A percentile compares a stretch with the other conserved stretches of the same genome.
Evolutionary conservation across 1,139 yeast genomes (phyloP).

Genomic region (Pneumocystis oryctolagi): DNA sequence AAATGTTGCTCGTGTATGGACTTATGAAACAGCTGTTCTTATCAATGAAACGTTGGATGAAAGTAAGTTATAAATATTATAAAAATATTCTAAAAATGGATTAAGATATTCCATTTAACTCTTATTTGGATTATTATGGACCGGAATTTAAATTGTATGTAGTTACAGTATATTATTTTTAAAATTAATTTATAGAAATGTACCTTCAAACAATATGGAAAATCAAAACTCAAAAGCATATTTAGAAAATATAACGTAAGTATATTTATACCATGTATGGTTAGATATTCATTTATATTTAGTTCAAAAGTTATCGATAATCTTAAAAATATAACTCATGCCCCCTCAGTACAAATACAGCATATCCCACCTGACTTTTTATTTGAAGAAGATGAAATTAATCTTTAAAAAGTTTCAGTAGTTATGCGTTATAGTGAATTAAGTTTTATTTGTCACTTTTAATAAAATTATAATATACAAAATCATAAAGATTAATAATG

Average conservation of each 20-base stretch:
- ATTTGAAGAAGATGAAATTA: neutral
- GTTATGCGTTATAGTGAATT: neutral
- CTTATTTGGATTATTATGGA: constrained; percentile 57
- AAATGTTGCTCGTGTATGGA: constrained; percentile 73
- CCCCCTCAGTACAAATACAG: constrained; percentile 10
- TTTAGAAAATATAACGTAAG: constrained; percentile 7
- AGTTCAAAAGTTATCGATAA: constrained; percentile 7
- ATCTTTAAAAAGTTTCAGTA: neutral
- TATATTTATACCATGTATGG: neutral
- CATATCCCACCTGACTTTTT: neutral
- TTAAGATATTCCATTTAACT: constrained; percentile 65
- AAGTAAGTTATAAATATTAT: constrained; percentile 1
- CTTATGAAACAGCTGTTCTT: constrained; percentile 60
- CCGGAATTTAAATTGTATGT: constrained; percentile 16
- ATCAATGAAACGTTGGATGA: constrained; percentile 6
- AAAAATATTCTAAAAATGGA: constrained; percentile 47
- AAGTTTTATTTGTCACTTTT: neutral
- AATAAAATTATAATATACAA: neutral
- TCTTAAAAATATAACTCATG: constrained; percentile 5
- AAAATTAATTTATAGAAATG: neutral
- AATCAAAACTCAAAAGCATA: constrained; percentile 6
- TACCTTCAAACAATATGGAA: constrained; percentile 7
- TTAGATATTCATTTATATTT: neutral
- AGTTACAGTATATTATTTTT: neutral
- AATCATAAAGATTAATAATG: neutral